A percentile compares a stretch with the other conserved stretches of the same genome.
Conservation (phyloP, 805 yeast species). For the Millerozyma miso region DNA sequence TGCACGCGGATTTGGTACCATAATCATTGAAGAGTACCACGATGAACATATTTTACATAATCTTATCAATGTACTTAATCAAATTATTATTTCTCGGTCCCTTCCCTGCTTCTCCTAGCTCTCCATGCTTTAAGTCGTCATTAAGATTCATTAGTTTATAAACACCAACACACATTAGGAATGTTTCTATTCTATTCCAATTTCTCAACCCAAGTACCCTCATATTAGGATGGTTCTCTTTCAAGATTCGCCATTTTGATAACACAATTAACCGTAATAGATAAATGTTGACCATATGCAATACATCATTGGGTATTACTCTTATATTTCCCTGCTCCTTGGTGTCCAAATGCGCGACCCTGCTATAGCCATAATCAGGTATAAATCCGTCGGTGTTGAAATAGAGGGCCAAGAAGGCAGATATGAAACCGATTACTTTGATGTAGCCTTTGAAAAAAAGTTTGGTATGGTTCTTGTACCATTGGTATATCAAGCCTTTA, state of each 20-base stretch:
- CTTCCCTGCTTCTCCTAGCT: slow-evolving; percentile 3
- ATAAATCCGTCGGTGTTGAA: slow-evolving; percentile 18
- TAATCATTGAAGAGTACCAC: neutral
- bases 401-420: slow-evolving; percentile 26
- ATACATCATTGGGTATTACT: slow-evolving; percentile 19
- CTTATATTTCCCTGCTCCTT: slow-evolving; percentile 12
- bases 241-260: slow-evolving; percentile 39
- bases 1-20: neutral
- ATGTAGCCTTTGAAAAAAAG: slow-evolving; percentile 30
- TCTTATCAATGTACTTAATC: slow-evolving; percentile 13
- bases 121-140: slow-evolving; percentile 22
- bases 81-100: slow-evolving; percentile 14
- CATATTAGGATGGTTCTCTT: slow-evolving; percentile 36
- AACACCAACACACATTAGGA: slow-evolving; percentile 31
- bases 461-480: slow-evolving; percentile 7
- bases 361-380: slow-evolving; percentile 15
- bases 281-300: slow-evolving; percentile 29
- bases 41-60: slow-evolving; percentile 13
- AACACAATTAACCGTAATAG: slow-evolving; percentile 30
- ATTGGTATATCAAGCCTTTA: slow-evolving; percentile 1
- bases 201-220: slow-evolving; percentile 18
- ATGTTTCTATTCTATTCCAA: slow-evolving; percentile 32
- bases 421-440: slow-evolving; percentile 29
- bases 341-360: slow-evolving; percentile 7
- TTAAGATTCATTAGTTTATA: slow-evolving; percentile 36